A percentile compares a stretch with the other conserved stretches of the same genome.
Conservation (phyloP, 1,284 basidiomycete species). For the Erythrobasidium hasegawianum region DNA sequence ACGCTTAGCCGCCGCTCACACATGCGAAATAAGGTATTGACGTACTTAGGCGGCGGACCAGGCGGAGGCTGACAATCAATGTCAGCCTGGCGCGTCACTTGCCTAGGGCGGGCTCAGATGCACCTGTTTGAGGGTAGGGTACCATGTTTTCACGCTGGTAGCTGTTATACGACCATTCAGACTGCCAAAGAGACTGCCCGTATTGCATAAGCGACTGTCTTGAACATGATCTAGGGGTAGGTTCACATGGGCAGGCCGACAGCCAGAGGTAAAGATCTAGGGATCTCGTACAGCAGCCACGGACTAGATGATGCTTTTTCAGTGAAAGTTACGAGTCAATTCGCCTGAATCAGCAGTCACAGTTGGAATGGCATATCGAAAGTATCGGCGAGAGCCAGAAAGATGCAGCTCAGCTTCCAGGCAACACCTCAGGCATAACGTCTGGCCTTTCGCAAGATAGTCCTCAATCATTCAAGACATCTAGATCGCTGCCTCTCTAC, state of each 20-base stretch:
- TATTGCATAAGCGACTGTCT: too few species aligned
- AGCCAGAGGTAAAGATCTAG: conserved; percentile 29
- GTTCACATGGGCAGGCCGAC: conserved; percentile 40
- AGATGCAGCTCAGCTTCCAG: neutral
- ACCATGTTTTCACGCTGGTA: conserved; percentile 20
- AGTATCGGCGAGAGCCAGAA: neutral
- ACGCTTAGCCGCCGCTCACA: too few species aligned
- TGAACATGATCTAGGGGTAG: too few species aligned
- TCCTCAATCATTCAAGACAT: too few species aligned
- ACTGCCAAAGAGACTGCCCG: conserved; percentile 22
- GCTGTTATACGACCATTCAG: conserved; percentile 30
- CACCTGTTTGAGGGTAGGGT: conserved; percentile 22
- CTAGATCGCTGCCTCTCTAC: too few species aligned
- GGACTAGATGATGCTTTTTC: conserved; percentile 1
- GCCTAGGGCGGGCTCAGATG: too few species aligned
- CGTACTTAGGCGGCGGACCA: conserved; percentile 12
- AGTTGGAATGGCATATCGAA: conserved; percentile 24
- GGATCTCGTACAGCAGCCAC: conserved; percentile 31
- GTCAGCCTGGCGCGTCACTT: too few species aligned
- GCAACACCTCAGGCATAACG: too few species aligned
- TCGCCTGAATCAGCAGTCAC: neutral
- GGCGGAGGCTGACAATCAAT: too few species aligned
- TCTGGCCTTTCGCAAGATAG: too few species aligned
- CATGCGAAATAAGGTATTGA: too few species aligned
- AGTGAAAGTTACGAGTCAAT: neutral